Evolutionary conservation across 768 basidiomycete species (phyloP), one percentile per base, ranked within the genome.

Genomic region (Suillus discolor): DNA sequence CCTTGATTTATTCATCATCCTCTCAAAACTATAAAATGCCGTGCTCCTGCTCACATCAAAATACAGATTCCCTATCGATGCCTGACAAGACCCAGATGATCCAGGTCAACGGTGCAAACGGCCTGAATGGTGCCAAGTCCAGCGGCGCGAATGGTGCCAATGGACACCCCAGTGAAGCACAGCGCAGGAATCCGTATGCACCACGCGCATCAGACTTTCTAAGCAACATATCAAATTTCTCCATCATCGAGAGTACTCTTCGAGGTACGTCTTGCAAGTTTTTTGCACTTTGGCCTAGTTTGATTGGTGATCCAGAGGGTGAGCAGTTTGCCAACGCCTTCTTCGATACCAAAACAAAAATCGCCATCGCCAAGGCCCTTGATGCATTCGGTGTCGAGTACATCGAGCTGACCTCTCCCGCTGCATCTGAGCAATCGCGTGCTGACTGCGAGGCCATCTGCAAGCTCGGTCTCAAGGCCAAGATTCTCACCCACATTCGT

Each of bases 301-400:
- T 65, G 38, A 39, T 61, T 16, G 44, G 45, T 67, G 47, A 61
- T 45, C 4, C 72, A 97, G 96, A 97, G 91, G 96, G 96, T 65
- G 96, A 97, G 78, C 96, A 99, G 78, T 99, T 99, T 73, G 97
- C 97, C 68, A 99, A 99, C 75, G 97, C 97, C 62, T 99, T 99
- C 86, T 99, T 99, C 77, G 97, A 97, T 76, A 96, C 95, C 76
- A 95, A 96, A 84, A 99, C 96, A 81, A 99, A 99, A 87, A 97
- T 98, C 76, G 96, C 96, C 76, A 99, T 99, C 71, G 97, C 97
- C 70, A 94, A 90, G 83, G 96, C 96, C 16, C 89, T 99, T 65
- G 96, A 98, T 84, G 96, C 96, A 60, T 99, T 99, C 75, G 97
- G 97, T 74, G 97, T 99, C 65, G 97, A 99, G 77, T 99, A 99